Base-by-base conservation (phyloP, 805 yeast genomes). In the Saturnispora ahearnii region DNA sequence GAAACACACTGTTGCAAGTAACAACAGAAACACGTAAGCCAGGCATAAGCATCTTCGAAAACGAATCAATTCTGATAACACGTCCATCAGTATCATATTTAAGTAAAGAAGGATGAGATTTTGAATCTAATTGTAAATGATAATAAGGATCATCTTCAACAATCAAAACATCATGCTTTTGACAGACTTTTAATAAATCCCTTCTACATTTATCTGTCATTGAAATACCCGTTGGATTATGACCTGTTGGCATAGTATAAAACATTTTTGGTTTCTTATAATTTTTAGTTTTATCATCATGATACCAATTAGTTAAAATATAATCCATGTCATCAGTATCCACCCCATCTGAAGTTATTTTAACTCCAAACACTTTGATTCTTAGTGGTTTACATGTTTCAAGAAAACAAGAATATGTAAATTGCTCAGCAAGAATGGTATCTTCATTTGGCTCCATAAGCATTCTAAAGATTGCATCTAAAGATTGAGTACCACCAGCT, bases 121-220 rank as follows among this genome's bases (percentile, higher is more conserved):
- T 70, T 21, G 60, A 53, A 29, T 74, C 70, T 69, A 82, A 73
- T 59, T 82, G 84, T 59, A 87, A 67, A 66, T 81, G 86, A 66
- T 83, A 86, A 72, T 87, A 87, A 6, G 95, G 95, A 68, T 87
- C 95, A 63, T 87, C 96, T 66, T 87, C 95, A 49, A 86, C 65
- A 50, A 87, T 80, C 31, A 87, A 61, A 49, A 87, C 62, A 64
- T 86, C 84, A 63, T 81, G 84, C 62, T 81, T 78, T 58, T 74
- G 76, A 48, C 86, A 81, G 45, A 87, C 60, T 34, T 72, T 70
- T 60, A 84, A 82, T 51, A 87, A 71, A 42, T 72, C 71, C 51
- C 66, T 60, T 63, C 88, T 77, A 58, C 88, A 72, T 54, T 75
- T 78, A 5, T 62, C 58, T 32, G 81, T 69, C 63, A 84, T 77